Evolutionary conservation across 129 eudicot genomes (phyloP).

Genomic region (Sambucus nigra): DNA sequence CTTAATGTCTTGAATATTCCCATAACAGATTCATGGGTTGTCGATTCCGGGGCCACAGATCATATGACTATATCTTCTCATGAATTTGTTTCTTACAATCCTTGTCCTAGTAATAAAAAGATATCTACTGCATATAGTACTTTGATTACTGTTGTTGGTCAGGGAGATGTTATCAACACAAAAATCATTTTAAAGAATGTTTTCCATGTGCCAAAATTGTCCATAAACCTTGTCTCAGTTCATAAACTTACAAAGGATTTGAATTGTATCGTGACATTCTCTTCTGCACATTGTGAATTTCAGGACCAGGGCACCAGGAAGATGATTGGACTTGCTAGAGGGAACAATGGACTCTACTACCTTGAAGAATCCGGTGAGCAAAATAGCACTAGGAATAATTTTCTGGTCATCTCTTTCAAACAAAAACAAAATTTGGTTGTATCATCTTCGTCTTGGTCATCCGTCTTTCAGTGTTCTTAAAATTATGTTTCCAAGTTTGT

Average conservation of each 20-base stretch:
- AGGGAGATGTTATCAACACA: not conserved
- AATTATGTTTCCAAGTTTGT: not conserved
- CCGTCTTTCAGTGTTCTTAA: not conserved
- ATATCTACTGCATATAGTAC: not conserved
- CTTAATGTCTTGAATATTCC: not conserved
- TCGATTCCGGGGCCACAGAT: not conserved
- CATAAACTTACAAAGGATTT: slow-evolving; percentile 5
- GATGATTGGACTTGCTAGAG: slow-evolving; percentile 5
- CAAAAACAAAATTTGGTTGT: slow-evolving; percentile 6
- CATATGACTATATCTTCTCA: not conserved
- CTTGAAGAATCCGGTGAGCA: not conserved
- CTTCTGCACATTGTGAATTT: not conserved
- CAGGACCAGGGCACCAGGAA: slow-evolving; percentile 5
- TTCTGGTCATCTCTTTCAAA: not conserved
- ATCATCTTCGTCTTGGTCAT: no score
- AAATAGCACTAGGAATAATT: not conserved
- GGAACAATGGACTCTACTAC: not conserved
- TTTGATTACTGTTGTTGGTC: not conserved
- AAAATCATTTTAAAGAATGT: not conserved
- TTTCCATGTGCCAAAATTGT: not conserved
- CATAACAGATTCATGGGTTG: not conserved
- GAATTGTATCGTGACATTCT: not conserved
- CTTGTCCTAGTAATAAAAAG: slow-evolving; percentile 3
- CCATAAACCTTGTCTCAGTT: not conserved
- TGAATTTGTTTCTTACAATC: not conserved